Base-by-base conservation (phyloP, 768 basidiomycete genomes). In the Russula sp. region DNA sequence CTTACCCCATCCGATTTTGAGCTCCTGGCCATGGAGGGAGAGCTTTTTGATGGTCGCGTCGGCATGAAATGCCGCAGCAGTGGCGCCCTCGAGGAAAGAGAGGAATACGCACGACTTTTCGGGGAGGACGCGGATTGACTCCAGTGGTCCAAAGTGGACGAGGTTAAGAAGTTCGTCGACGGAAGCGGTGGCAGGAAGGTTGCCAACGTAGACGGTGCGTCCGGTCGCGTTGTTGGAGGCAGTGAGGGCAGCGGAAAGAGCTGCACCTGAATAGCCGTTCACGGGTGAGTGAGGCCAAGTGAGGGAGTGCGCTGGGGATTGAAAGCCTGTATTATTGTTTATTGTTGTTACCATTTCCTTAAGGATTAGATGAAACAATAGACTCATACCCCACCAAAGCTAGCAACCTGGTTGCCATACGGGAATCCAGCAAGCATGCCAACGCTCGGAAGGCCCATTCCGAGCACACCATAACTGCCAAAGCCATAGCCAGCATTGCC, bases 1-100 rank as follows among this genome's bases (percentile, higher is more conserved):
- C 74, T 98, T 97, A 30, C 96, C 97, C 96, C 96, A 99, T 24
- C 97, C 97, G 68, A 99, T 95, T 79, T 95, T 95, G 71, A 99
- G 87, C 75, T 98, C 97, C 74, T 97, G 94, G 3, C 90, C 92
- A 73, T 98, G 96, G 16, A 99, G 80, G 22, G 90, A 77, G 66
- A 98, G 78, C 75, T 97, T 98, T 79, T 97, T 94, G 74, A 98
- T 88, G 36, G 89, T 87, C 1, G 96, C 96, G 72, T 98, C 97
- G 44, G 96, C 95, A 71, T 96, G 92, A 83, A 99, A 99, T 0
- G 94, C 94, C 0, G 93, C 92, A 10, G 97, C 94, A 6, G 92
- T 97, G 32, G 85, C 81, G 24, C 89, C 89, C 63, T 99, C 95
- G 60, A 99, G 83, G 86, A 98, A 99, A 32, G 94, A 97, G 62